Evolutionary conservation across 495 filamentous ascomycete species (phyloP), one percentile per base, ranked within the genome.

Genomic region (Alectoria sarmentosa): DNA sequence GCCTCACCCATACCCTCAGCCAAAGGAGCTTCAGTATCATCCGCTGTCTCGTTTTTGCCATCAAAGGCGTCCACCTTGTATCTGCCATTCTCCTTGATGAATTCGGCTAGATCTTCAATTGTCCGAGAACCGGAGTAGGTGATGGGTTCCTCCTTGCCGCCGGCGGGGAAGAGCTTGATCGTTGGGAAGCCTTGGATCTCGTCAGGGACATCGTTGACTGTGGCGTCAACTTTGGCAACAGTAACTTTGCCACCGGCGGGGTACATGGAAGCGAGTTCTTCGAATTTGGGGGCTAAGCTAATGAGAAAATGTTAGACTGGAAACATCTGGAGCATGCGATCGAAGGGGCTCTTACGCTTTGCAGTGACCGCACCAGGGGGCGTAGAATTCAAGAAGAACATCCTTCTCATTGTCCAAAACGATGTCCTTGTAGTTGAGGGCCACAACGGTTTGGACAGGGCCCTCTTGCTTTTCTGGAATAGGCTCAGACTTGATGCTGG

Each of bases 281-380:
- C 86, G 69, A 88, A 89, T 75, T 88, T 88, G 62, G 86, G 86
- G 44, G 86, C 84, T 66, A 89, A 80, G 74, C 80, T 83, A 28
- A 38, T 60, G 62, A 44, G 48, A 42, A 32, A 34, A 15, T 32
- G 62, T 76, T 62, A 76, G 73, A 52, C 39, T 59, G 19, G 15
- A 1, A 48, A 21, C 37, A 13, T 23, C 10, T 36, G 34, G 39
- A 66, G 14, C 19, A 21, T 36, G 32, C 37, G 42, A 44, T 10
- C 39, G 30, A 23, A 11, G 36, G 57, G 13, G 44, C 54, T 77
- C 79, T 73, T 78, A 84, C 77, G 91, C 86, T 83, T 98, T 98
- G 90, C 94, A 98, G 84, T 98, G 94, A 72, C 94, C 94, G 74
- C 95, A 99, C 95, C 94, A 98, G 55, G 95, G 95, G 39, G 94